These are phyloP conservation scores for Cymbidium sinense DNA, from an alignment of 106 monocot species.

Conservation along the genomic window DNA sequence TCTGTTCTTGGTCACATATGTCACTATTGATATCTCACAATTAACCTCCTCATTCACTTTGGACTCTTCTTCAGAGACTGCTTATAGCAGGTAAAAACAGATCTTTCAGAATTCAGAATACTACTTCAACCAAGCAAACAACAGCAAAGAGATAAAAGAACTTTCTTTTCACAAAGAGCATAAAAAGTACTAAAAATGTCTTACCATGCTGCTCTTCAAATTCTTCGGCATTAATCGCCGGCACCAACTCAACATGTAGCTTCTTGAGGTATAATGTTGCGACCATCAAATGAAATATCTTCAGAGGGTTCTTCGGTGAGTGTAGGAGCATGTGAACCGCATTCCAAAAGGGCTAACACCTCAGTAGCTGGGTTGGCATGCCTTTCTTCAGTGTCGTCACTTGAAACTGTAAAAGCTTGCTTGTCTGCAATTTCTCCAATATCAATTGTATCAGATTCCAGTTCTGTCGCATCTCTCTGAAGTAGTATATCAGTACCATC, in stretches of 20 bases:
- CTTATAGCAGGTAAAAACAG: slow-evolving; percentile 10
- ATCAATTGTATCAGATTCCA: neutral
- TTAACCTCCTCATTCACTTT: slow-evolving; percentile 33
- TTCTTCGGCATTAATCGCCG: slow-evolving; percentile 2
- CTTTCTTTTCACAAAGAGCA: neutral
- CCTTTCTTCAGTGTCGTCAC: slow-evolving; percentile 16
- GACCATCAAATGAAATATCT: neutral
- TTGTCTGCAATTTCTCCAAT: neutral
- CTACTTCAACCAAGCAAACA: neutral
- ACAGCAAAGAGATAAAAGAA: neutral
- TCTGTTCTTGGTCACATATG: slow-evolving; percentile 58
- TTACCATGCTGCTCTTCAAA: slow-evolving; percentile 25
- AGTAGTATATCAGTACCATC: slow-evolving; percentile 1
- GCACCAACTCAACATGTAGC: neutral
- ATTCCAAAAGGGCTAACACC: slow-evolving; percentile 3
- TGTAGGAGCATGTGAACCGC: neutral
- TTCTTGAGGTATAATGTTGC: neutral
- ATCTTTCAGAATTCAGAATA: neutral
- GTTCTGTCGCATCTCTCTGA: neutral
- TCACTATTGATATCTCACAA: slow-evolving; percentile 67
- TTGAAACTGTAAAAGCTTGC: slow-evolving; percentile 4
- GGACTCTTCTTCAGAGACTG: slow-evolving; percentile 36
- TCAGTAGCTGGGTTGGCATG: neutral
- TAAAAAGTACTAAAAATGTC: neutral
- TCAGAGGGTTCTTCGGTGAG: neutral